A percentile compares a stretch with the other conserved stretches of the same genome.
These are phyloP conservation scores for Euphorbia lathyris DNA, from an alignment of 345 rosid genomes.

Conservation along the genomic window DNA sequence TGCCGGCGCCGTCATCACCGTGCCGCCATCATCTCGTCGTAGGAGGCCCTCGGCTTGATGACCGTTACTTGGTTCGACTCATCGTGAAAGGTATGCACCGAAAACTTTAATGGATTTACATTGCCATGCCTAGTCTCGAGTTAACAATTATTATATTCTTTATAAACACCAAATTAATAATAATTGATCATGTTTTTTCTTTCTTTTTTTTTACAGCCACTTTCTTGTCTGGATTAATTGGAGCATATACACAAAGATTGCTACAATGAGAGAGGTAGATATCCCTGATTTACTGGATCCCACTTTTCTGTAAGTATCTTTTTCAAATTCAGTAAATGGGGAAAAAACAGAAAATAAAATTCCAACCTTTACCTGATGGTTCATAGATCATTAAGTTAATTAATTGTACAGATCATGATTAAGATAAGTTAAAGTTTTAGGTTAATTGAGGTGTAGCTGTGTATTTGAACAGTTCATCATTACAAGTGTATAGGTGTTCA, in stretches of 20 bases:
- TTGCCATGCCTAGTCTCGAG: too few relatives aligned
- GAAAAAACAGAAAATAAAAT: background rate
- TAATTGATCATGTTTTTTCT: background rate
- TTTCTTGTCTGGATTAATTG: conserved; percentile 15
- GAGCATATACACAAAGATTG: conserved; percentile 8
- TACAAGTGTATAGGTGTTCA: background rate
- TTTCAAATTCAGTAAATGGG: conserved; percentile 1
- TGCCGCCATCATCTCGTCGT: too few relatives aligned
- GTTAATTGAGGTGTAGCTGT: background rate
- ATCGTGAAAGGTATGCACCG: too few relatives aligned
- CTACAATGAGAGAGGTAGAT: background rate
- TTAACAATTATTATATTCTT: background rate
- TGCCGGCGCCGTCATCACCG: too few relatives aligned
- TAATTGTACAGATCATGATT: background rate
- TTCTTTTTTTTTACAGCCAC: conserved; percentile 9
- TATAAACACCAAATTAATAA: background rate
- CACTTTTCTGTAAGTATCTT: conserved; percentile 12
- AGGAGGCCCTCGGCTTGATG: too few relatives aligned
- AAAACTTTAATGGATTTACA: too few relatives aligned
- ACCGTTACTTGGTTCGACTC: too few relatives aligned
- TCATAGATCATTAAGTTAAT: too few relatives aligned
- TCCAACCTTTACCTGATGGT: conserved; percentile 12
- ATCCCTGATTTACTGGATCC: background rate
- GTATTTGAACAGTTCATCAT: background rate
- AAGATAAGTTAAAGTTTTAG: background rate